These are phyloP conservation scores for Tulasnella sp. DNA, from an alignment of 768 basidiomycete species.

Conservation along the genomic window DNA sequence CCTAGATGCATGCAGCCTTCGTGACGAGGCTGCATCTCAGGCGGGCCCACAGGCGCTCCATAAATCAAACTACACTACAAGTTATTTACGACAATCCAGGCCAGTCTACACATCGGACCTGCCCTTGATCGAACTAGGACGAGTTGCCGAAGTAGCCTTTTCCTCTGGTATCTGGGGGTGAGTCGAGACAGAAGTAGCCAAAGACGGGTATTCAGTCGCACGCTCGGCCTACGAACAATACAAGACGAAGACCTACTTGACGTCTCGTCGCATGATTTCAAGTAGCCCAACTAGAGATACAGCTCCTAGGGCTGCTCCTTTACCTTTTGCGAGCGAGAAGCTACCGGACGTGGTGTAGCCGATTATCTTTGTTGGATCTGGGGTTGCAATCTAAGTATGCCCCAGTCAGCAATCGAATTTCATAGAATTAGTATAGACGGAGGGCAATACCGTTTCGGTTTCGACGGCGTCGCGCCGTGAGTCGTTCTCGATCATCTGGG, in stretches of 20 bases:
- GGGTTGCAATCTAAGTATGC: conserved; percentile 42
- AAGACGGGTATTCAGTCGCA: neutral
- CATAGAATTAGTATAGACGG: conserved; percentile 1
- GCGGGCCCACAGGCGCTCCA: neutral
- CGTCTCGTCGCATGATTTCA: conserved; percentile 20
- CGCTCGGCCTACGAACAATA: neutral
- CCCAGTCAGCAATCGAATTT: neutral
- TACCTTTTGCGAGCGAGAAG: conserved; percentile 72
- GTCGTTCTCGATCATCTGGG: conserved; percentile 37
- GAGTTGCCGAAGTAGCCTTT: neutral
- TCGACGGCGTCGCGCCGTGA: conserved; percentile 28
- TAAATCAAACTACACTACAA: neutral
- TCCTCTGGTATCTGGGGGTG: neutral
- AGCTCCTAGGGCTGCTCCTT: conserved; percentile 73
- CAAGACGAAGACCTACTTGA: conserved; percentile 9
- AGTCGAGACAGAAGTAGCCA: neutral
- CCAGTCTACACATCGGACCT: neutral
- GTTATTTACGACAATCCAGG: conserved; percentile 4
- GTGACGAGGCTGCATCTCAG: neutral
- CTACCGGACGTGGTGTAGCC: conserved; percentile 85
- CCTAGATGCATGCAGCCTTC: neutral
- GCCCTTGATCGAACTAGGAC: conserved; percentile 1
- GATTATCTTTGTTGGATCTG: conserved; percentile 51
- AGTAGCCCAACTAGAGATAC: conserved; percentile 56
- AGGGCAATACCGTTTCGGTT: neutral